Evolutionary conservation across 257 asterid species (phyloP), one percentile per base, ranked within the genome.

Genomic region (Agastache rugosa): DNA sequence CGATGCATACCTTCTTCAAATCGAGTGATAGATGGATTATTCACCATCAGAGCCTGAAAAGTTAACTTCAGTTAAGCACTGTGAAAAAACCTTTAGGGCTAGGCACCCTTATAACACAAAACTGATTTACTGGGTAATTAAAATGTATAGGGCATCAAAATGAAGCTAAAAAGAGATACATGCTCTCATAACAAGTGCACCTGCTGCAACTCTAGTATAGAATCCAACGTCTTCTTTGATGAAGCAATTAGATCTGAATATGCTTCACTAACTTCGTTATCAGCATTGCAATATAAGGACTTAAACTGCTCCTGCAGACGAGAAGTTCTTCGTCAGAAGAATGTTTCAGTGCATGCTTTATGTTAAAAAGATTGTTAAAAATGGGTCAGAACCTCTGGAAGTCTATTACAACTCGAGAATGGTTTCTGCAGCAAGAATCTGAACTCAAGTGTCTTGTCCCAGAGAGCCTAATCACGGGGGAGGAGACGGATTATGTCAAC

Each of bases 361-460:
- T 39, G 69, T 71, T 47, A 6, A 54, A 27, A 27, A 59, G 0
- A 31, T 51, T 56, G 25, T 5, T 19, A 58, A 64, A 53, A 23
- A 27, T 1, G 41, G 48, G 58, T 22, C 20, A 29, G 61, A 79
- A 95, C 99, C 98, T 88, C 96, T 9, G 99, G 99, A 83, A 95
- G 96, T 80, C 98, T 87, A 81, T 95, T 92, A 67, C 91, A 88
- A 75, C 83, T 88, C 48, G 96, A 83, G 78, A 85, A 95, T 23
- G 98, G 68, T 73, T 88, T 95, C 81, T 95, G 98, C 80, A 95
- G 86, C 94, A 89, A 84, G 90, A 92, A 87, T 83, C 99, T 88
- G 77, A 89, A 71, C 75, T 95, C 99, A 27, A 95, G 99, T 45
- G 94, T 68, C 96, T 89, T 95, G 82, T 95, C 96, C 97, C 99